Conservation (phyloP, 2,329 filamentous ascomycete genomes). For the Penicillium sp. region DNA sequence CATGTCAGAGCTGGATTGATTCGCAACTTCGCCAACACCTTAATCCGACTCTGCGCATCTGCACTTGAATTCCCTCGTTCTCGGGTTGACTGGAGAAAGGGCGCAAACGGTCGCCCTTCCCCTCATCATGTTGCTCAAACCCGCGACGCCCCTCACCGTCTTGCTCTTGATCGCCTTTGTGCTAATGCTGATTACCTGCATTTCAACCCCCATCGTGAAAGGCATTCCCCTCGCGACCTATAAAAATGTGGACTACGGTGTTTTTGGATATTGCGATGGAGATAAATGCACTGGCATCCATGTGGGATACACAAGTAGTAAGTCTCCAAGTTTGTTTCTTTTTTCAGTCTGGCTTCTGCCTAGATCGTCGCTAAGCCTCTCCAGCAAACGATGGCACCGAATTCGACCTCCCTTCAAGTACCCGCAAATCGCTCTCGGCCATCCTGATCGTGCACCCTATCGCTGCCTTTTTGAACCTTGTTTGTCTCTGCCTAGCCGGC, state of each 20-base stretch:
- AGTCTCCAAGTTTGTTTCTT: conserved; percentile 35
- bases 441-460: conserved; percentile 93
- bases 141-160: conserved; percentile 86
- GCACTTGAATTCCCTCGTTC: conserved; percentile 9
- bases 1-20: conserved; percentile 14
- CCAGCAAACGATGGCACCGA: conserved; percentile 46
- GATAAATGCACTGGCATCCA: conserved; percentile 68
- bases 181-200: conserved; percentile 77
- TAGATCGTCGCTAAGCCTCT: conserved; percentile 10
- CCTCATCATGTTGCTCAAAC: conserved; percentile 70
- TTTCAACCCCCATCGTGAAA: conserved; percentile 89
- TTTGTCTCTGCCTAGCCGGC: conserved; percentile 78
- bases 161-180: conserved; percentile 83
- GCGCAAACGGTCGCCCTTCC: conserved; percentile 7
- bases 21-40: neutral
- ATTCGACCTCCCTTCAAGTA: conserved; percentile 65
- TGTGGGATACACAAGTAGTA: conserved; percentile 85
- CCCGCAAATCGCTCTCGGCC: conserved; percentile 71
- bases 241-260: conserved; percentile 77
- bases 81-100: neutral
- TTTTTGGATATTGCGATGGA: conserved; percentile 82
- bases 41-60: neutral
- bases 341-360: conserved; percentile 14
- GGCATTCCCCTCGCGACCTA: conserved; percentile 80
- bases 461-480: conserved; percentile 78